Evolutionary conservation across 352 stramenopile species (phyloP), one percentile per base, ranked within the genome.

Genomic region (Globisporangium viniferum): DNA sequence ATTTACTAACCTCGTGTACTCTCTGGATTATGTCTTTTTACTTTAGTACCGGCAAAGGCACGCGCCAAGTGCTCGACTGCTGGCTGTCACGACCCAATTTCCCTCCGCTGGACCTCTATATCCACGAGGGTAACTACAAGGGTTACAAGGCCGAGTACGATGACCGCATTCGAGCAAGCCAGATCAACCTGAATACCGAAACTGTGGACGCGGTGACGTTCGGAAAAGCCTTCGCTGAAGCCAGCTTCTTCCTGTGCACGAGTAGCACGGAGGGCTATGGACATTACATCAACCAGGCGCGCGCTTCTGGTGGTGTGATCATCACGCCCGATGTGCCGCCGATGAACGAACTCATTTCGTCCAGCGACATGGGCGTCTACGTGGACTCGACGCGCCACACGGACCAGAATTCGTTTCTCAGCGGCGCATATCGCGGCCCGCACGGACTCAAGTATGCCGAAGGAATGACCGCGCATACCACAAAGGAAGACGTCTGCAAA

Each of bases 251-350:
- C 57, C 68, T 91, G 48, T 91, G 82, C 48, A 68, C 82, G 39
- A 91, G 82, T 46, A 20, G 66, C 14, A 80, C 76, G 71, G 82
- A 91, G 68, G 82, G 82, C 24, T 91, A 85, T 58, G 82, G 81
- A 27, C 81, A 90, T 71, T 90, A 89, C 66, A 88, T 89, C 59
- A 89, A 89, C 69, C 81, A 90, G 36, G 81, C 77, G 24, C 73
- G 79, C 0, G 81, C 79, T 1, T 71, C 75, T 1, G 73, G 78
- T 20, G 76, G 67, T 2, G 59, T 88, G 14, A 70, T 90, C 31
- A 39, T 88, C 35, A 76, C 81, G 0, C 78, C 81, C 0, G 64
- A 90, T 58, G 66, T 67, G 18, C 58, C 76, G 12, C 81, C 79
- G 31, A 88, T 90, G 79, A 90, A 88, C 58, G 81, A 90, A 44